These are phyloP conservation scores for Talaromyces sp. DNA, from an alignment of 2,329 filamentous ascomycete genomes.

Conservation along the genomic window DNA sequence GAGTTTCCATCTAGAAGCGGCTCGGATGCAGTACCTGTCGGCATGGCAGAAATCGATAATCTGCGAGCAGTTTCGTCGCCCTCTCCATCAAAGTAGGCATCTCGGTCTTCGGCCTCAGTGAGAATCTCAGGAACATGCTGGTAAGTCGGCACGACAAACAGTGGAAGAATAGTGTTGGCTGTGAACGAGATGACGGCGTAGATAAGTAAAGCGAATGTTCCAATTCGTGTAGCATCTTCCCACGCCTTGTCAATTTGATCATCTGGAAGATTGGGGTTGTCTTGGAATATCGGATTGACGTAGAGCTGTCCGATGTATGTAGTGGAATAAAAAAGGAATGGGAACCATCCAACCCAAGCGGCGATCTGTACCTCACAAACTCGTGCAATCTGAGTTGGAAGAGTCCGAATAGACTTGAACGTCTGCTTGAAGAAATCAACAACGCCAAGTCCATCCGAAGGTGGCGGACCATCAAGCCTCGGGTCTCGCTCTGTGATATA, in stretches of 20 bases:
- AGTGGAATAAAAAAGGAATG: constrained; percentile 92
- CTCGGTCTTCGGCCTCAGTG: constrained; percentile 10
- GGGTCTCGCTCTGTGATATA: constrained; percentile 80
- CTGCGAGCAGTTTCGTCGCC: constrained; percentile 28
- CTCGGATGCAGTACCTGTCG: constrained; percentile 35
- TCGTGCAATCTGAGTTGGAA: constrained; percentile 79
- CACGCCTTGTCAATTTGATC: constrained; percentile 77
- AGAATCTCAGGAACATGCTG: constrained; percentile 21
- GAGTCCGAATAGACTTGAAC: constrained; percentile 71
- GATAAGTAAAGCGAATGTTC: constrained; percentile 84
- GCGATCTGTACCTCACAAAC: constrained; percentile 84
- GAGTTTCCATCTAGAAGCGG: constrained; percentile 28
- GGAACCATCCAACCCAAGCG: constrained; percentile 95
- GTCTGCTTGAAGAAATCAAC: constrained; percentile 79
- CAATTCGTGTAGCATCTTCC: constrained; percentile 81
- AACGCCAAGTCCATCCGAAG: constrained; percentile 65
- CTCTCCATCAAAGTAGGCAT: constrained; percentile 10
- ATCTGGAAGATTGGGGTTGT: constrained; percentile 75
- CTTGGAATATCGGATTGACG: constrained; percentile 75
- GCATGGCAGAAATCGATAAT: constrained; percentile 36
- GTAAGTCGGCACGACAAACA: constrained; percentile 83
- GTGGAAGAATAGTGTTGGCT: constrained; percentile 80
- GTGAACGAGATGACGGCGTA: constrained; percentile 83
- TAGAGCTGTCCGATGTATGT: constrained; percentile 94
- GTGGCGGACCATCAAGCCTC: constrained; percentile 66